A percentile compares a stretch with the other conserved stretches of the same genome.
Conservation (phyloP, 2,329 filamentous ascomycete genomes). For the Arthroderma sp. region DNA sequence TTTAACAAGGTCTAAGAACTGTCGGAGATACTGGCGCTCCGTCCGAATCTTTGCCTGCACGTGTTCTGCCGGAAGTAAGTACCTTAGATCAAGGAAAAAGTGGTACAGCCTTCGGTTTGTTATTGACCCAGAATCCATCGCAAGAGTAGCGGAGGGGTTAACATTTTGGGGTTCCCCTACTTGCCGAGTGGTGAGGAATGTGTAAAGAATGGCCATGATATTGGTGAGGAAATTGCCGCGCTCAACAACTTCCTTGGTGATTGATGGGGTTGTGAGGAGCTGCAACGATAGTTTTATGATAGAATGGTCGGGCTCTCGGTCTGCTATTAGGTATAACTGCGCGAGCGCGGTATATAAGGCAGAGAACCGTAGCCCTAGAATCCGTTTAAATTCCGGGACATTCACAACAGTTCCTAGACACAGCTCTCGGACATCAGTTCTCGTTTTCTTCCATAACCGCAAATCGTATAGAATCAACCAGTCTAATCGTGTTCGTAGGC, state of each 20-base stretch:
- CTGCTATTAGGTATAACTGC: conserved; percentile 88
- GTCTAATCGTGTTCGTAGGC: conserved; percentile 78
- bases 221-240: conserved; percentile 92
- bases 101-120: conserved; percentile 94
- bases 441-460: conserved; percentile 89
- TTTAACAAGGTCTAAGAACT: conserved; percentile 91
- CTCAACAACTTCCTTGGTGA: conserved; percentile 89
- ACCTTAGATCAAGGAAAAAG: conserved; percentile 90
- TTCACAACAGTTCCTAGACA: conserved; percentile 95
- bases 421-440: conserved; percentile 77
- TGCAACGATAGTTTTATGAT: conserved; percentile 96
- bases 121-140: conserved; percentile 87
- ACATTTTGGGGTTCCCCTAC: conserved; percentile 89
- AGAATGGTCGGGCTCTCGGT: conserved; percentile 91
- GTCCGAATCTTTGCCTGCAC: conserved; percentile 73
- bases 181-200: conserved; percentile 89
- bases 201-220: conserved; percentile 90
- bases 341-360: conserved; percentile 87
- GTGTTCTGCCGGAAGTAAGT: conserved; percentile 75
- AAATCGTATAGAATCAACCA: conserved; percentile 92
- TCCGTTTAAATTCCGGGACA: conserved; percentile 88
- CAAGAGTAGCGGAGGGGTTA: conserved; percentile 69
- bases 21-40: conserved; percentile 76
- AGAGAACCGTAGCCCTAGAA: conserved; percentile 84
- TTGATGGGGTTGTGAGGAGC: conserved; percentile 91